Conservation (phyloP, 306 rosid genomes). For the Malus domestica region ASM211411v1 NC_041796.1:1450001-1450500, state of each 20-base stretch:
- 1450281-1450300: conserved; percentile 97
- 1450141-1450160: conserved; percentile 29
- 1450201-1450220: conserved; percentile 36
- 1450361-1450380: conserved; percentile 80
- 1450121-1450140: conserved; percentile 41
- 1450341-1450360: conserved; percentile 75
- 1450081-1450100: too few species aligned
- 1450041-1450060: too few species aligned
- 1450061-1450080: too few species aligned
- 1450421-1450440: too few species aligned
- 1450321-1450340: conserved; percentile 92
- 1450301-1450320: conserved; percentile 85
- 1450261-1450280: conserved; percentile 98
- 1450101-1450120: conserved; percentile 55
- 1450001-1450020: too few species aligned
- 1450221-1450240: conserved; percentile 43
- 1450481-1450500: too few species aligned
- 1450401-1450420: conserved; percentile 41
- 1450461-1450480: too few species aligned
- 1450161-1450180: conserved; percentile 69
- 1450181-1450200: conserved; percentile 26
- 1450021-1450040: too few species aligned
- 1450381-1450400: conserved; percentile 76
- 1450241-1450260: conserved; percentile 67
- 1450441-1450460: too few species aligned